Evolutionary conservation across 2,329 filamentous ascomycete species (phyloP).

Genomic region (Colletotrichum falcatum): DNA sequence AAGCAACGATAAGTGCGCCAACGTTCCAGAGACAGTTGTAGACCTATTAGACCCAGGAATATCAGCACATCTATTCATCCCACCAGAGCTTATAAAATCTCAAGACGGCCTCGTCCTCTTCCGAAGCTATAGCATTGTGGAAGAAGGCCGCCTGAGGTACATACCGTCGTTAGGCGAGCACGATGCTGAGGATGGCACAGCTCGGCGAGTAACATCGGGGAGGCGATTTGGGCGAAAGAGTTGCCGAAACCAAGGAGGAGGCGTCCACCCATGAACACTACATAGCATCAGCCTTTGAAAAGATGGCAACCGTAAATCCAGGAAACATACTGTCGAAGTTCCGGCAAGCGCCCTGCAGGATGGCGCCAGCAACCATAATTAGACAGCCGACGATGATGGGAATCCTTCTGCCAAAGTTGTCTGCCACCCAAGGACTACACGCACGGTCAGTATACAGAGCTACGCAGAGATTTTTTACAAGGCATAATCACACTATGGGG

Average conservation of each 20-base stretch:
- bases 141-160: slow-evolving; percentile 42
- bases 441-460: background rate
- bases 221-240: slow-evolving; percentile 63
- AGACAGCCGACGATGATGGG: slow-evolving; percentile 66
- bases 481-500: slow-evolving; percentile 61
- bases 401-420: slow-evolving; percentile 64
- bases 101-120: background rate
- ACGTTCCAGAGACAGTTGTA: slow-evolving; percentile 67
- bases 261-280: slow-evolving; percentile 62
- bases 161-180: slow-evolving; percentile 63
- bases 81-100: background rate
- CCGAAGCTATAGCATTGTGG: background rate
- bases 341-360: slow-evolving; percentile 66
- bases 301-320: background rate
- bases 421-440: slow-evolving; percentile 62
- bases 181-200: slow-evolving; percentile 64
- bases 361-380: slow-evolving; percentile 67
- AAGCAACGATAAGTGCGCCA: slow-evolving; percentile 59
- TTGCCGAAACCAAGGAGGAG: slow-evolving; percentile 70
- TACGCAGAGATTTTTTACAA: background rate
- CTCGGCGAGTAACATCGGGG: slow-evolving; percentile 66
- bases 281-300: background rate
- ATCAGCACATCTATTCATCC: background rate
- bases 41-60: background rate
- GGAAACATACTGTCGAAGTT: slow-evolving; percentile 50